Base-by-base conservation (phyloP, 2,329 filamentous ascomycete species). In the Stromatinia cepivora region DNA sequence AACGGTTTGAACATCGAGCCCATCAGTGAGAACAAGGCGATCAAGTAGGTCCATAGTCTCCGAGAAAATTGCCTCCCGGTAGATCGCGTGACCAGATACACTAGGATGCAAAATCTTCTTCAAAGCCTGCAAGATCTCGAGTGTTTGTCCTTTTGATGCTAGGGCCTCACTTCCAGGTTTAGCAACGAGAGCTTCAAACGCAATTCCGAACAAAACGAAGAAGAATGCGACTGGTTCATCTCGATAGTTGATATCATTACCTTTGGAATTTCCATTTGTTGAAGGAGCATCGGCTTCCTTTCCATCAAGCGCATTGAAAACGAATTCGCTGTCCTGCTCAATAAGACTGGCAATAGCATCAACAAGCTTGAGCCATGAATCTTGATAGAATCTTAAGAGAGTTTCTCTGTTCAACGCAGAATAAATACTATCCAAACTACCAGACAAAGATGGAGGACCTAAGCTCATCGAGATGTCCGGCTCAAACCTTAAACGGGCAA, bases 221-320 rank as follows among this genome's bases (percentile, higher is more conserved):
- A 99, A 99, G 84, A 99, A 99, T 0, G 95, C 95, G 1, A 98
- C 93, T 0, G 95, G 95, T 78, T 99, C 95, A 77, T 98, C 94
- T 61, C 95, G 92, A 79, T 99, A 99, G 79, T 98, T 98, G 81
- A 99, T 98, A 73, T 94, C 92, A 62, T 89, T 85, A 4, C 85
- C 86, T 78, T 90, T 92, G 22, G 83, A 82, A 56, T 85, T 82
- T 3, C 83, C 84, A 70, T 79, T 77, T 8, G 72, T 75, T 28
- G 66, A 28, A 28, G 76, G 74, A 31, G 73, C 75, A 31, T 81
- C 84, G 13, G 84, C 82, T 75, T 87, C 86, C 77, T 95, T 97
- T 65, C 94, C 94, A 77, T 99, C 95, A 9, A 99, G 82, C 1
- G 95, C 95, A 79, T 97, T 94, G 77, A 99, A 99, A 4, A 99